phyloP scores from a whole-genome alignment of 2,329 filamentous ascomycete genomes.

The Fusarium sp. region DNA sequence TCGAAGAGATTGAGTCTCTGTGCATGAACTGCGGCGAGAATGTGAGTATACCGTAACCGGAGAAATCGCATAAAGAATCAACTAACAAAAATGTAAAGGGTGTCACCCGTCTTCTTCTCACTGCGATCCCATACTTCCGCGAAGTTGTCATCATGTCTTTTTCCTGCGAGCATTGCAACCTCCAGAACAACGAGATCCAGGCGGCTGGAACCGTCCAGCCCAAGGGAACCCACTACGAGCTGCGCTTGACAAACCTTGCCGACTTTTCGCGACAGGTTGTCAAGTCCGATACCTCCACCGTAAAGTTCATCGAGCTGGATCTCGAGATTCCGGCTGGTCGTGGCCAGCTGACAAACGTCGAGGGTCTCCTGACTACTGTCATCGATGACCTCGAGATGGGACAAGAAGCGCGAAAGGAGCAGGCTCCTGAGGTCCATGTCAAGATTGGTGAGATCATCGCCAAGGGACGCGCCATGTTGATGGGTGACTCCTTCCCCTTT shows the following conservation, averaged over 20 bases:
- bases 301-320: conserved; percentile 91
- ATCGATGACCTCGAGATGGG: conserved; percentile 84
- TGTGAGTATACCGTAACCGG: conserved; percentile 60
- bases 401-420: conserved; percentile 84
- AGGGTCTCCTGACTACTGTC: conserved; percentile 85
- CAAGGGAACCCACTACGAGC: conserved; percentile 85
- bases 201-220: conserved; percentile 92
- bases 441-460: conserved; percentile 84
- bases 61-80: background rate
- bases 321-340: conserved; percentile 92
- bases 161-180: conserved; percentile 87
- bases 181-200: conserved; percentile 94
- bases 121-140: conserved; percentile 95
- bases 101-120: conserved; percentile 86
- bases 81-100: conserved; percentile 68
- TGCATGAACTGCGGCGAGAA: conserved; percentile 90
- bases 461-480: conserved; percentile 81
- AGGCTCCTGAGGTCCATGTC: conserved; percentile 80
- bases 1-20: conserved; percentile 80
- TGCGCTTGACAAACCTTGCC: conserved; percentile 77
- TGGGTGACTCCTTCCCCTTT: conserved; percentile 86
- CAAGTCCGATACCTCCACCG: conserved; percentile 88
- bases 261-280: conserved; percentile 91
- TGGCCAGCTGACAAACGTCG: conserved; percentile 92
- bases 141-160: conserved; percentile 99